Evolutionary conservation across 768 basidiomycete species (phyloP), one percentile per base, ranked within the genome.

Genomic region (Suillus hirtellus): DNA sequence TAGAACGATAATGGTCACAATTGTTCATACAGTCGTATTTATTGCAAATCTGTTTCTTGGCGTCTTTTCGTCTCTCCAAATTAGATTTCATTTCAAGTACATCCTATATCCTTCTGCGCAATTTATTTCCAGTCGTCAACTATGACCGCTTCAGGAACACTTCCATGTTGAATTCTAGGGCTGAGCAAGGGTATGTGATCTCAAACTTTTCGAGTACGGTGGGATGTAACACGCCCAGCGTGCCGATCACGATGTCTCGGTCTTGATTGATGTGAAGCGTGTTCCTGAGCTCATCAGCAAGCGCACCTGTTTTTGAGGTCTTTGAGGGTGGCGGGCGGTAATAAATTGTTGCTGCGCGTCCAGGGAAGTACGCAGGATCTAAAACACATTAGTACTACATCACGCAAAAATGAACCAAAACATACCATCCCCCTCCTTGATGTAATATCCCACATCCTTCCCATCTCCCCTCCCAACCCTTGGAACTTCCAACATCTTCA

Each of bases 291-390:
- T 76, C 77, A 59, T 81, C 75, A 69, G 80, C 79, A 50, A 64
- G 67, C 44, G 65, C 55, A 61, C 69, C 68, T 6, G 40, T 27
- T 47, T 38, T 43, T 31, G 61, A 44, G 3, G 27, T 40, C n/a
- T 53, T 50, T 21, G 4, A 9, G 27, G 58, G 46, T 10, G 80
- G 79, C 34, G 85, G 78, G 53, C 97, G 89, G 77, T 95, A 97
- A 78, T 86, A 92, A 68, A 99, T 92, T 35, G 85, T 90, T 4
- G 97, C 97, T 2, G 94, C 95, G 38, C 96, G 90, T 42, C 95
- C 95, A 43, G 95, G 93, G 83, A 99, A 96, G 81, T 89, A 99
- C 62, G 92, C 91, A 7, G 90, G 84, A 77, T 99, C 97, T 98
- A 64, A 19, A 24, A 31, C 35, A 34, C 75, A 67, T 59, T 27